Percentiles rank a stretch among this genome's conserved stretches.
Conservation (phyloP, 495 filamentous ascomycete genomes). For the Xanthoparmelia taractica region DNA sequence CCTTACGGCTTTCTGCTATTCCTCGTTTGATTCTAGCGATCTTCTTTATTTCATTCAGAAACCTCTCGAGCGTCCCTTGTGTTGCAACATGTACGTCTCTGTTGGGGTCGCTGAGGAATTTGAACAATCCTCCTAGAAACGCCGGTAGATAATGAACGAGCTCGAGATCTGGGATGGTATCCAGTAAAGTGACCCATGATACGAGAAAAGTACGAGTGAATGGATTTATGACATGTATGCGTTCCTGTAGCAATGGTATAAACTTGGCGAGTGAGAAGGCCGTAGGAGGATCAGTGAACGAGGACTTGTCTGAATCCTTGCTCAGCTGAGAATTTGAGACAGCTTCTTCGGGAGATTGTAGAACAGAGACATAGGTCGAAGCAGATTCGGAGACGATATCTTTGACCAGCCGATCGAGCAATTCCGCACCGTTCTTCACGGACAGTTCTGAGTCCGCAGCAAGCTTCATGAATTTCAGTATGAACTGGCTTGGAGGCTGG, state of each 20-base stretch:
- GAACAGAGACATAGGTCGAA: slow-evolving; percentile 83
- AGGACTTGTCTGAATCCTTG: slow-evolving; percentile 42
- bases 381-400: slow-evolving; percentile 97
- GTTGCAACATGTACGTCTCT: slow-evolving; percentile 90
- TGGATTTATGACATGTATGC: slow-evolving; percentile 87
- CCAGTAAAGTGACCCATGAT: slow-evolving; percentile 88
- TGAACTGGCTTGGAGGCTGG: not conserved
- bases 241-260: slow-evolving; percentile 85
- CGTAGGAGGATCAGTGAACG: slow-evolving; percentile 57
- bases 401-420: slow-evolving; percentile 92
- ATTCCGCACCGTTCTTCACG: slow-evolving; percentile 96
- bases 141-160: slow-evolving; percentile 87
- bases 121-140: slow-evolving; percentile 83
- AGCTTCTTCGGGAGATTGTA: slow-evolving; percentile 49
- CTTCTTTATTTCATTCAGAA: slow-evolving; percentile 87
- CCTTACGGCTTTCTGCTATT: slow-evolving; percentile 75
- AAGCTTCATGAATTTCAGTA: slow-evolving; percentile 47
- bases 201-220: slow-evolving; percentile 94
- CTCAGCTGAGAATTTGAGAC: slow-evolving; percentile 41
- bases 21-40: slow-evolving; percentile 89
- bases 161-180: slow-evolving; percentile 95
- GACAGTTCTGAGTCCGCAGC: slow-evolving; percentile 94
- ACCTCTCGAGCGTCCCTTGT: slow-evolving; percentile 81
- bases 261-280: slow-evolving; percentile 90
- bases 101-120: slow-evolving; percentile 86